Evolutionary conservation across 2,329 filamentous ascomycete species (phyloP).

Genomic region (Colletotrichum echinochloae): DNA sequence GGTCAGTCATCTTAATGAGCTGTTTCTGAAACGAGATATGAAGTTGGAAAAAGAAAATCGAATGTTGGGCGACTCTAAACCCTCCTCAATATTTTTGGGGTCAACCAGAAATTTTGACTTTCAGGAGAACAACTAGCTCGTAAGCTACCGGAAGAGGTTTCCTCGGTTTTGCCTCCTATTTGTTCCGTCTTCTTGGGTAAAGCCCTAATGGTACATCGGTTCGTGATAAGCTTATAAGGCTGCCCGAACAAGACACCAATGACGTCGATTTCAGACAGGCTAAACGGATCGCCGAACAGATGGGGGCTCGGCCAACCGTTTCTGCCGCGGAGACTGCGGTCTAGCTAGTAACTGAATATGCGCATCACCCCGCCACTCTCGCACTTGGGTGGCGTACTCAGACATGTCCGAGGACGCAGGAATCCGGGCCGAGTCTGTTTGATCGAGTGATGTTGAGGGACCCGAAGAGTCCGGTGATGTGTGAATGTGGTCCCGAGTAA

Average conservation of each 20-base stretch:
- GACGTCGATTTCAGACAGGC: background rate
- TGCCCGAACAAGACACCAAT: background rate
- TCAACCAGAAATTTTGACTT: background rate
- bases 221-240: background rate
- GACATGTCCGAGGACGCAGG: background rate
- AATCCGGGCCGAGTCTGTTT: background rate
- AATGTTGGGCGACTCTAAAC: background rate
- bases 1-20: background rate
- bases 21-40: background rate
- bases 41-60: background rate
- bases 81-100: background rate
- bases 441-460: background rate
- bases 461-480: background rate
- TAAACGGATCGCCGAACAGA: background rate
- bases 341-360: no score
- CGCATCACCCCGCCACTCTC: background rate
- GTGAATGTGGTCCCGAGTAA: conserved; percentile 1
- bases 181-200: background rate
- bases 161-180: background rate
- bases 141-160: background rate
- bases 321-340: background rate
- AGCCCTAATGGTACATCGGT: background rate
- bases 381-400: background rate
- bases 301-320: background rate
- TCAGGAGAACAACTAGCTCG: background rate